A percentile compares a stretch with the other conserved stretches of the same genome.
Evolutionary conservation across 2,329 filamentous ascomycete genomes (phyloP).

Genomic region (Harringtonia aguacate): DNA sequence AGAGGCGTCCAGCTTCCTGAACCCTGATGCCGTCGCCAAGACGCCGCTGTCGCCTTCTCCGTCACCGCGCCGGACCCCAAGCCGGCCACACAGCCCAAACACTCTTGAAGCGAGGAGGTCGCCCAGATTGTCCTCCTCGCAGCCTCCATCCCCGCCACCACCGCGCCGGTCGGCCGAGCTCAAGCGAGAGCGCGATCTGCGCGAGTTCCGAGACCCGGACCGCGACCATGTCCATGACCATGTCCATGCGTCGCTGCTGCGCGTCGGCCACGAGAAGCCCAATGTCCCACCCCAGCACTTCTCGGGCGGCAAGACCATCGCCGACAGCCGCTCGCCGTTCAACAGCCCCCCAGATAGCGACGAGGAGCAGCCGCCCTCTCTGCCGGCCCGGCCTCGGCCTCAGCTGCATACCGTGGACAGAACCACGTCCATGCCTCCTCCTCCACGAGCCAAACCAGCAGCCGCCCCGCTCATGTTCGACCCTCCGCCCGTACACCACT

Average conservation of each 20-base stretch:
- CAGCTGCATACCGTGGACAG: slow-evolving; percentile 14
- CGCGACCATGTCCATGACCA: background rate
- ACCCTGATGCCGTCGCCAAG: slow-evolving; percentile 32
- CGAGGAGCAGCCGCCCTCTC: slow-evolving; percentile 37
- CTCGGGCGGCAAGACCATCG: slow-evolving; percentile 1
- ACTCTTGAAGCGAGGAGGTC: slow-evolving; percentile 35
- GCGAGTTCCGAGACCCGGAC: slow-evolving; percentile 8
- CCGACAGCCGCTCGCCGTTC: slow-evolving; percentile 61
- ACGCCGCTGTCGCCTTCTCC: slow-evolving; percentile 28
- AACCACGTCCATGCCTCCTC: slow-evolving; percentile 1
- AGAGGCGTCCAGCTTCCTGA: slow-evolving; percentile 35
- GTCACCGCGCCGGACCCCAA: slow-evolving; percentile 38
- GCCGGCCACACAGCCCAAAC: slow-evolving; percentile 44
- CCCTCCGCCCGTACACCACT: slow-evolving; percentile 41
- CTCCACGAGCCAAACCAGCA: background rate
- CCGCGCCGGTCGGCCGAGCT: slow-evolving; percentile 52
- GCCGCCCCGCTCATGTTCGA: slow-evolving; percentile 26
- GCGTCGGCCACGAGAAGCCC: slow-evolving; percentile 64
- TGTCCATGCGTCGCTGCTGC: too few species aligned
- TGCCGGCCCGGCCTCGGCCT: slow-evolving; percentile 41
- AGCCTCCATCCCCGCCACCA: slow-evolving; percentile 53
- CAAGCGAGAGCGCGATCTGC: slow-evolving; percentile 34
- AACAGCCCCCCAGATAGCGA: slow-evolving; percentile 66
- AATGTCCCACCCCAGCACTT: slow-evolving; percentile 20
- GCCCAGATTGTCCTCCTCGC: slow-evolving; percentile 34